Base-by-base conservation (phyloP, 2,329 filamentous ascomycete species). In the Alternaria arbusti region DNA sequence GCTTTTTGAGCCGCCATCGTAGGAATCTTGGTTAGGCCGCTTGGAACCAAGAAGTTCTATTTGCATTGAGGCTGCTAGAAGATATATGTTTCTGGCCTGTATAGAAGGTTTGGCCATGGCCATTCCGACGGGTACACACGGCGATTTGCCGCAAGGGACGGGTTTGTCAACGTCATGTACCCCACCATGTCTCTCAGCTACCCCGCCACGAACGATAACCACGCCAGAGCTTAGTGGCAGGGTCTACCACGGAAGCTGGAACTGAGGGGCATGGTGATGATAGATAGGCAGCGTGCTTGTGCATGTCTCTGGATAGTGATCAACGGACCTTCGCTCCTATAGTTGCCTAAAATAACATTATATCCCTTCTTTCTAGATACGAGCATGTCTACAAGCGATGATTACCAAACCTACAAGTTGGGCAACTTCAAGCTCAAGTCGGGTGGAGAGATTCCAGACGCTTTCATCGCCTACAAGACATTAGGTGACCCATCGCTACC, bases 401-500 rank as follows among this genome's bases (percentile, higher is more conserved):
- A 84, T 43, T 85, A 82, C 65, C 74, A 87, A 57, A 86, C 79
- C 2, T 91, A 86, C 75, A 78, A 84, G 23, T 83, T 92, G 0
- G 90, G 90, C 17, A 85, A 91, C 78, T 91, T 90, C 82, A 80
- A 85, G 64, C 86, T 94, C 3, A 86, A 90, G 72, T 88, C 85
- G 25, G 90, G 90, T 43, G 83, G 82, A n/a, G 83, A 80, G 6
- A 84, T 94, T 17, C 84, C 86, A 2, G 78, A 87, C 68, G 91
- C 92, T 2, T 86, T 87, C 72, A 88, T 95, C 57, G 90, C 91
- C 15, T 95, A 92, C 83, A 93, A 91, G 78, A 92, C 91, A 0
- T 90, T 91, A 69, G 92, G 92, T 20, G 83, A 89, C 59, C 76
- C 86, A 0, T 84, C 82, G 0, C 83, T 81, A 6, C 91, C 91